Percentiles rank a stretch among this genome's conserved stretches.
phyloP scores from a whole-genome alignment of 768 basidiomycete species.

The Dioszegia hungarica region DNA sequence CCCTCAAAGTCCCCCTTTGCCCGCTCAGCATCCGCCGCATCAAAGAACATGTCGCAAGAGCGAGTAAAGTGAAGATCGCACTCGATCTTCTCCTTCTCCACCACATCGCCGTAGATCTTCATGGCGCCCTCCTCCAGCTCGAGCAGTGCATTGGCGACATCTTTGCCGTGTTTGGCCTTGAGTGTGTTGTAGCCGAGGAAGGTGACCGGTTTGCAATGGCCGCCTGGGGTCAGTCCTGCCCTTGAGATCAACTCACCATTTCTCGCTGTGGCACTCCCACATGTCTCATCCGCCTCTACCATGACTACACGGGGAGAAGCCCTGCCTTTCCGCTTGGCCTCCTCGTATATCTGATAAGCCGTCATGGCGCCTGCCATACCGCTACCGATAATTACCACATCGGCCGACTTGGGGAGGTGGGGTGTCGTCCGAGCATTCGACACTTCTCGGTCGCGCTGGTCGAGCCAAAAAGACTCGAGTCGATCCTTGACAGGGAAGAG shows the following conservation, averaged over 20 bases:
- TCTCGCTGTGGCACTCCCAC: constrained; percentile 29
- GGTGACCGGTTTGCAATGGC: constrained; percentile 32
- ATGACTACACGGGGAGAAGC: constrained; percentile 17
- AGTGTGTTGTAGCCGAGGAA: constrained; percentile 17
- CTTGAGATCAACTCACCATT: constrained; percentile 20
- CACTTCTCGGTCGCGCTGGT: constrained; percentile 18
- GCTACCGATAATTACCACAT: constrained; percentile 29
- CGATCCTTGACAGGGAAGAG: constrained; percentile 23
- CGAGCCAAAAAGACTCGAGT: constrained; percentile 32
- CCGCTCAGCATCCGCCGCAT: constrained; percentile 5
- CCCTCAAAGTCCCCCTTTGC: constrained; percentile 15
- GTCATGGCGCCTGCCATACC: constrained; percentile 28
- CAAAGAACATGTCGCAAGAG: constrained; percentile 28
- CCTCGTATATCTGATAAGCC: constrained; percentile 18
- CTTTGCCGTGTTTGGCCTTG: constrained; percentile 12
- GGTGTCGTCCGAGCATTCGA: constrained; percentile 23
- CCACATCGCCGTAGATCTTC: constrained; percentile 21
- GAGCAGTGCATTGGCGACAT: constrained; percentile 19
- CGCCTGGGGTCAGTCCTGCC: constrained; percentile 13
- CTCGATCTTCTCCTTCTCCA: constrained; percentile 31
- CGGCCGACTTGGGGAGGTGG: constrained; percentile 13
- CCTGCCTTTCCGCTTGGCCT: constrained; percentile 3
- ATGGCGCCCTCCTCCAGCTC: constrained; percentile 22
- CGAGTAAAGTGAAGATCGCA: constrained; percentile 35
- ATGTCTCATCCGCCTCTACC: constrained; percentile 31